These are phyloP conservation scores for Collybia sordida DNA, from an alignment of 768 basidiomycete species.

Conservation along the genomic window DNA sequence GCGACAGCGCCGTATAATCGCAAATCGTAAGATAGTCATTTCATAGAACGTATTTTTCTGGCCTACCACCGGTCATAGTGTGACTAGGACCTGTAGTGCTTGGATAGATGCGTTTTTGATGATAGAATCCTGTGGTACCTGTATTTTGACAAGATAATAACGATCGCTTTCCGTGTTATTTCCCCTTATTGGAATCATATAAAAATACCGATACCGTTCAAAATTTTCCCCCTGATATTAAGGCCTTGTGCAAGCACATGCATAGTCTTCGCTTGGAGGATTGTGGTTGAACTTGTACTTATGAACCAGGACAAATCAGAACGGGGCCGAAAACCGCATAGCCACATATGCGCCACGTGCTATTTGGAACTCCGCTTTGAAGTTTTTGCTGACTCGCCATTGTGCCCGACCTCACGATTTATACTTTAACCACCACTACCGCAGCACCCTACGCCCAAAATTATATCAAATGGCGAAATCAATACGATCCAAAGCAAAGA, in stretches of 20 bases:
- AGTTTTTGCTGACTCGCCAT: background rate
- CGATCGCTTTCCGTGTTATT: too few relatives aligned
- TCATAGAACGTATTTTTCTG: background rate
- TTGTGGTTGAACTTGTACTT: too few relatives aligned
- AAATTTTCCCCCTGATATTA: too few relatives aligned
- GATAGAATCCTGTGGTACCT: background rate
- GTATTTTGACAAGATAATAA: background rate
- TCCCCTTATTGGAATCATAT: too few relatives aligned
- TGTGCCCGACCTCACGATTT: background rate
- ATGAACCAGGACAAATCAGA: too few relatives aligned
- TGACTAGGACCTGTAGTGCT: too few relatives aligned
- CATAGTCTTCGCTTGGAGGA: too few relatives aligned
- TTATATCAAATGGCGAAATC: constrained; percentile 72
- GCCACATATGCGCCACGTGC: constrained; percentile 1
- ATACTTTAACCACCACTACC: constrained; percentile 17
- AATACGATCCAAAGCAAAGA: constrained; percentile 78
- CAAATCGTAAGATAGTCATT: too few relatives aligned
- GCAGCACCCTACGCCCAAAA: constrained; percentile 4
- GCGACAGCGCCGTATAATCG: too few relatives aligned
- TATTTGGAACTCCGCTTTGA: background rate
- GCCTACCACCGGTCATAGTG: background rate
- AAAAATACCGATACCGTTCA: too few relatives aligned
- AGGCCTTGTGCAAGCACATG: too few relatives aligned
- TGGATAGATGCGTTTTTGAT: background rate
- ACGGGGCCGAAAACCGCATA: background rate